Percentiles rank a stretch among this genome's conserved stretches.
These are phyloP conservation scores for Ilex paraguariensis DNA, from an alignment of 305 asterid species.

Conservation along the genomic window DNA sequence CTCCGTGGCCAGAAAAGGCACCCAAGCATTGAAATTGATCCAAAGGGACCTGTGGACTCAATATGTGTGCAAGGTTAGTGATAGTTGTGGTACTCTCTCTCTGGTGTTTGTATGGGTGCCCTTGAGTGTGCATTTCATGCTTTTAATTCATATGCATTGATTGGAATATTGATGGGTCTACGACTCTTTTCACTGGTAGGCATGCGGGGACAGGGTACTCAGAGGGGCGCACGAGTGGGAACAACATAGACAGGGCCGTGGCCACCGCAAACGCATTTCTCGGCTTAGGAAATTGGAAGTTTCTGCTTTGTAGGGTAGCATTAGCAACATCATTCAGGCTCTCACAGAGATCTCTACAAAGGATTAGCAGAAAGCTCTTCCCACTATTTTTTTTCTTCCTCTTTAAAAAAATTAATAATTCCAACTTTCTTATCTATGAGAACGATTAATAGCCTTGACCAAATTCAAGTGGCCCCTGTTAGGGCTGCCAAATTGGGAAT, in stretches of 20 bases:
- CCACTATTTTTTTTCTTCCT: too few relatives aligned
- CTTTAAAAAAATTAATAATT: too few relatives aligned
- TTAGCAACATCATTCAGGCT: not conserved
- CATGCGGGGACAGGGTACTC: slow-evolving; percentile 81
- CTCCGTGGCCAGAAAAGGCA: slow-evolving; percentile 13
- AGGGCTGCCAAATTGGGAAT: too few relatives aligned
- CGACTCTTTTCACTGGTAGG: slow-evolving; percentile 34
- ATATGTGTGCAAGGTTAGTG: slow-evolving; percentile 68
- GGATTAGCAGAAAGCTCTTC: too few relatives aligned
- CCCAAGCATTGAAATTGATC: slow-evolving; percentile 23
- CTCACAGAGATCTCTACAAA: too few relatives aligned
- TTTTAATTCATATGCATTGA: not conserved
- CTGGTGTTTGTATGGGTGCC: not conserved
- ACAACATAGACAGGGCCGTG: slow-evolving; percentile 71
- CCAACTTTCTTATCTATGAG: too few relatives aligned
- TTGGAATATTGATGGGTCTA: not conserved
- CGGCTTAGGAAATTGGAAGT: slow-evolving; percentile 42
- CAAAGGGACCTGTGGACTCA: slow-evolving; percentile 80
- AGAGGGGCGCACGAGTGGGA: slow-evolving; percentile 94
- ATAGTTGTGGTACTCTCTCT: not conserved
- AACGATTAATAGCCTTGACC: too few relatives aligned
- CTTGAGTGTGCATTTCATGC: not conserved
- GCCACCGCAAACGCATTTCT: slow-evolving; percentile 71
- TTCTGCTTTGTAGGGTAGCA: not conserved
- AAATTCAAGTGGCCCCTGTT: too few relatives aligned